Evolutionary conservation across 345 rosid genomes (phyloP).

Genomic region (Camelina laxa): DNA sequence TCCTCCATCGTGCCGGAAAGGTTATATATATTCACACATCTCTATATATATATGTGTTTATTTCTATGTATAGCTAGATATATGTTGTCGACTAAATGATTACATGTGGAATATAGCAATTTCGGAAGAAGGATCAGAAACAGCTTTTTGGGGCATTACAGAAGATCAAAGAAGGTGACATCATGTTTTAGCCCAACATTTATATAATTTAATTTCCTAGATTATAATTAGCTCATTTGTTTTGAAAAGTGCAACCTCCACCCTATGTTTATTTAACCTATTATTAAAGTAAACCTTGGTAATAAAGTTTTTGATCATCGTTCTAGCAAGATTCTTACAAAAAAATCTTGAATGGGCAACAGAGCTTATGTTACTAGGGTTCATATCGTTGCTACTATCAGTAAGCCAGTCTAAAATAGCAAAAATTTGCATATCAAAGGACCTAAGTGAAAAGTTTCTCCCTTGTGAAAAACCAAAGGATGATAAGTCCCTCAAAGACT

Average conservation of each 20-base stretch:
- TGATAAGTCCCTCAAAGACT: constrained; percentile 23
- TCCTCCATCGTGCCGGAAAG: constrained; percentile 79
- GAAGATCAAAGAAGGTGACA: constrained; percentile 84
- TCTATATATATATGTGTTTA: background rate
- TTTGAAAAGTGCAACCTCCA: background rate
- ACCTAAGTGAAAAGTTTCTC: constrained; percentile 54
- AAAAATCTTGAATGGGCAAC: constrained; percentile 18
- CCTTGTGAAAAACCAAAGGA: constrained; percentile 56
- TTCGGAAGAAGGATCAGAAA: constrained; percentile 56
- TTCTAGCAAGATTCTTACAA: constrained; percentile 21
- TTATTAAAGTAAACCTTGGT: too few species aligned
- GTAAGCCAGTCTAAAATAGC: constrained; percentile 58
- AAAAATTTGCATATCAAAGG: constrained; percentile 58
- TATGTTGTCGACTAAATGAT: constrained; percentile 1
- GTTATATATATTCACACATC: constrained; percentile 26
- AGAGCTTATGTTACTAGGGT: constrained; percentile 93
- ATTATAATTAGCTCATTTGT: background rate
- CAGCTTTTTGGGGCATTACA: constrained; percentile 77
- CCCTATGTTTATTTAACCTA: background rate
- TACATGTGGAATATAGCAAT: constrained; percentile 31
- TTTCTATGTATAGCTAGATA: background rate
- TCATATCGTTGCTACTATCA: constrained; percentile 78
- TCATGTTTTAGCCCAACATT: background rate
- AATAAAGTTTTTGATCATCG: constrained; percentile 4
- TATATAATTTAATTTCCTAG: background rate